phyloP scores from a whole-genome alignment of 768 basidiomycete genomes.

The Psilocybe cubensis region DNA sequence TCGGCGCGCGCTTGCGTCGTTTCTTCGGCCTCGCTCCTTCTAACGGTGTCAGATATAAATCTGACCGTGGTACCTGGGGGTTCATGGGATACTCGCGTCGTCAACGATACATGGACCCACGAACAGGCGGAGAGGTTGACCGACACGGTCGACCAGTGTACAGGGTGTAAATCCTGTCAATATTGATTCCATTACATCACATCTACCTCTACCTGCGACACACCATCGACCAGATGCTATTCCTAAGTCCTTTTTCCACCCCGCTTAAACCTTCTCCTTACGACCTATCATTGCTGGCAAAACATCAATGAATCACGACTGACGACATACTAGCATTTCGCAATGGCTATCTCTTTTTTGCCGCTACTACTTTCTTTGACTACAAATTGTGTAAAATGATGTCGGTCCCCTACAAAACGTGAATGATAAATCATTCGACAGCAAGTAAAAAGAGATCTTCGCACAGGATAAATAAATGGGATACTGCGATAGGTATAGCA shows the following conservation, averaged over 20 bases:
- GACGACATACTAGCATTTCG: too few relatives aligned
- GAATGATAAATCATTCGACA: background rate
- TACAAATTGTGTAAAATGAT: background rate
- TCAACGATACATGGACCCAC: slow-evolving; percentile 51
- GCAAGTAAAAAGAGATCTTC: background rate
- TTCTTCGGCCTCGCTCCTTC: slow-evolving; percentile 56
- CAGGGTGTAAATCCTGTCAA: slow-evolving; percentile 36
- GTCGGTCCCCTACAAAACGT: background rate
- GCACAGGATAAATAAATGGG: too few relatives aligned
- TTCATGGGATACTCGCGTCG: slow-evolving; percentile 57
- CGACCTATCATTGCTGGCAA: background rate
- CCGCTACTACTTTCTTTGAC: background rate
- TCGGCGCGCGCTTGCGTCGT: slow-evolving; percentile 51
- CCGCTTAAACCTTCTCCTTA: background rate
- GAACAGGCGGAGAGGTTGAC: slow-evolving; percentile 57
- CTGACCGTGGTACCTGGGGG: slow-evolving; percentile 52
- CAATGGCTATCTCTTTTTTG: background rate
- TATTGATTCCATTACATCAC: too few relatives aligned
- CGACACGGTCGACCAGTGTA: slow-evolving; percentile 57
- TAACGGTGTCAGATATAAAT: slow-evolving; percentile 44
- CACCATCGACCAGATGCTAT: background rate
- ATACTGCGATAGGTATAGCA: too few relatives aligned
- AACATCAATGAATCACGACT: background rate
- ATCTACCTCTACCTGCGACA: too few relatives aligned
- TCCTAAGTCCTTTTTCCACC: background rate